Evolutionary conservation across 768 basidiomycete species (phyloP), one percentile per base, ranked within the genome.

Genomic region (Kwoniella shandongensis): DNA sequence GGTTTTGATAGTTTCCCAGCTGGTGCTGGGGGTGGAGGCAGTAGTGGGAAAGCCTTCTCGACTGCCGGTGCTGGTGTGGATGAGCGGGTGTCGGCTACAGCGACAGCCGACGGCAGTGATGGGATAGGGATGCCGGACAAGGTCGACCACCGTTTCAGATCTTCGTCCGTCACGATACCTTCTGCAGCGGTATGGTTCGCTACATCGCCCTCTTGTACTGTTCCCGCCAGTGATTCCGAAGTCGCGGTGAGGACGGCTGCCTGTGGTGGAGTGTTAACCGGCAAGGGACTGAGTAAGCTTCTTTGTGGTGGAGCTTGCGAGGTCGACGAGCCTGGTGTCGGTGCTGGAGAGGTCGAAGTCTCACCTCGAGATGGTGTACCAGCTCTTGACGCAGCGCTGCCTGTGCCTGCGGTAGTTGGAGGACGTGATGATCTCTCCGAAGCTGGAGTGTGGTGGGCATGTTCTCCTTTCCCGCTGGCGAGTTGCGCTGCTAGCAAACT

Each of bases 141-240:
- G 0, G 32, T 42, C 2, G 62, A 66, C 70, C 70, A 72, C 25
- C 61, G 45, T 18, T 57, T 51, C 5, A 72, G 26, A 12, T 72
- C 67, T 12, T 66, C 62, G 29, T 54, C 36, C 3, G 64, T 62
- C n/a, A 71, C 59, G 18, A 63, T 44, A 11, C 39, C 29, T 17
- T 65, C 57, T 2, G 62, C 54, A 18, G 58, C 67, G 12, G 60
- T 36, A 11, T 45, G 53, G 49, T 66, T 66, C 4, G 65, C 67
- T 20, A 54, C 27, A 36, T 72, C 70, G 18, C 64, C 66, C 32
- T 58, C 50, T 45, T 54, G 49, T 17, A 65, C 63, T 3, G 51
- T 49, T 4, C 44, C 54, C 5, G 47, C 41, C 5, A 66, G 40
- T 1, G 56, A 56, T 41, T 64, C 63, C 0, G 57, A 47, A 0